These are phyloP conservation scores for Cercospora sojina DNA, from an alignment of 2,329 filamentous ascomycete genomes.

Conservation along the genomic window DNA sequence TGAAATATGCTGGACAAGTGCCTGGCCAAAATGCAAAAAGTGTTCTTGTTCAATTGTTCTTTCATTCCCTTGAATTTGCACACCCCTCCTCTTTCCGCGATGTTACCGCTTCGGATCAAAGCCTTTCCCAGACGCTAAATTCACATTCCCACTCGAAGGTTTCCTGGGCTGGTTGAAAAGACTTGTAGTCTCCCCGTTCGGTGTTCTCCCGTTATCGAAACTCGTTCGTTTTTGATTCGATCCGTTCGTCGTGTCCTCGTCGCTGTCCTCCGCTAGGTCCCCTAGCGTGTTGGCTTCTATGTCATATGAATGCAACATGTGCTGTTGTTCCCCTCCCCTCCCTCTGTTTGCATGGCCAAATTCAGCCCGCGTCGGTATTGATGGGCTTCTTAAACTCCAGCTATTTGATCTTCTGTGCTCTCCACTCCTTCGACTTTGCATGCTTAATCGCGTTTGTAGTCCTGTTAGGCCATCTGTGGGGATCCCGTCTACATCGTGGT, in stretches of 20 bases:
- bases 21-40: background rate
- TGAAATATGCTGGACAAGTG: background rate
- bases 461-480: conserved; percentile 90
- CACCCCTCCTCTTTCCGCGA: background rate
- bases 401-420: conserved; percentile 61
- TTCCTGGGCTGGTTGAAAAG: conserved; percentile 16
- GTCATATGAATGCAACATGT: conserved; percentile 85
- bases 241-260: conserved; percentile 53
- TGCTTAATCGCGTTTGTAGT: conserved; percentile 85
- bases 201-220: conserved; percentile 32
- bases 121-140: conserved; percentile 23
- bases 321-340: conserved; percentile 38
- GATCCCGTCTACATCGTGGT: conserved; percentile 66
- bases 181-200: conserved; percentile 21
- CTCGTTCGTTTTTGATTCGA: conserved; percentile 37
- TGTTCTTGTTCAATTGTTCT: background rate
- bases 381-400: conserved; percentile 34
- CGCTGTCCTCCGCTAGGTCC: conserved; percentile 75
- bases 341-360: background rate
- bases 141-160: conserved; percentile 20
- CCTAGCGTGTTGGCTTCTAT: conserved; percentile 70
- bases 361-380: conserved; percentile 47
- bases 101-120: conserved; percentile 27
- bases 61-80: background rate
- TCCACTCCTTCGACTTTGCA: conserved; percentile 79